These are phyloP conservation scores for Saxophila tyrrhenica DNA, from an alignment of 495 filamentous ascomycete genomes.

Conservation along the genomic window DNA sequence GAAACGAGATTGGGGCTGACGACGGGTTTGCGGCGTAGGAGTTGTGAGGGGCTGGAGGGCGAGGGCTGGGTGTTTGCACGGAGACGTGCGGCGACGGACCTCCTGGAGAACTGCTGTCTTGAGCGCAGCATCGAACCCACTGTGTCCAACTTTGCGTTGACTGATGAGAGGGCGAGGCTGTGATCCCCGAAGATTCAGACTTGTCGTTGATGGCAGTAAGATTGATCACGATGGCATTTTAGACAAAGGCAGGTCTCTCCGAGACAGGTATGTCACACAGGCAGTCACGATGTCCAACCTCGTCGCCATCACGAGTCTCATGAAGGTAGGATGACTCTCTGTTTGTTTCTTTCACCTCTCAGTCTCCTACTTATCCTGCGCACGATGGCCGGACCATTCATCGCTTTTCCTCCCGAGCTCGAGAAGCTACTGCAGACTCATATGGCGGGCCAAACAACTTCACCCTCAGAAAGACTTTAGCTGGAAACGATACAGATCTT, in stretches of 20 bases:
- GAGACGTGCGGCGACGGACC: too few species aligned
- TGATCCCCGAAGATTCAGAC: too few species aligned
- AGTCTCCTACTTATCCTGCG: not conserved
- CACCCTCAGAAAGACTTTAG: not conserved
- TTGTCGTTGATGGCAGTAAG: too few species aligned
- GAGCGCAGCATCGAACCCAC: too few species aligned
- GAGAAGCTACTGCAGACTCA: not conserved
- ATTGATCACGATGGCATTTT: not conserved
- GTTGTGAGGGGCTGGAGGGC: too few species aligned
- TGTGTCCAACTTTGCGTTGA: not conserved
- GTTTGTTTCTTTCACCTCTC: too few species aligned
- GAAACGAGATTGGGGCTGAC: not conserved
- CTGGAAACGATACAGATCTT: not conserved
- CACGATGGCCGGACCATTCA: not conserved
- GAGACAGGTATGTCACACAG: not conserved
- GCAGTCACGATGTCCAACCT: not conserved
- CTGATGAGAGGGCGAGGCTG: not conserved
- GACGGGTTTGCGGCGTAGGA: not conserved
- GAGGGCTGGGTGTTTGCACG: too few species aligned
- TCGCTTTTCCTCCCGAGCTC: not conserved
- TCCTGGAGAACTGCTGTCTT: too few species aligned
- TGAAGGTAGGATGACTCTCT: too few species aligned
- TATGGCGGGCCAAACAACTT: not conserved
- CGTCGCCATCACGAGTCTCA: too few species aligned
- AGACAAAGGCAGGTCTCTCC: not conserved